Conservation (phyloP, 2,329 filamentous ascomycete species). For the Colletotrichum somersetense region DNA sequence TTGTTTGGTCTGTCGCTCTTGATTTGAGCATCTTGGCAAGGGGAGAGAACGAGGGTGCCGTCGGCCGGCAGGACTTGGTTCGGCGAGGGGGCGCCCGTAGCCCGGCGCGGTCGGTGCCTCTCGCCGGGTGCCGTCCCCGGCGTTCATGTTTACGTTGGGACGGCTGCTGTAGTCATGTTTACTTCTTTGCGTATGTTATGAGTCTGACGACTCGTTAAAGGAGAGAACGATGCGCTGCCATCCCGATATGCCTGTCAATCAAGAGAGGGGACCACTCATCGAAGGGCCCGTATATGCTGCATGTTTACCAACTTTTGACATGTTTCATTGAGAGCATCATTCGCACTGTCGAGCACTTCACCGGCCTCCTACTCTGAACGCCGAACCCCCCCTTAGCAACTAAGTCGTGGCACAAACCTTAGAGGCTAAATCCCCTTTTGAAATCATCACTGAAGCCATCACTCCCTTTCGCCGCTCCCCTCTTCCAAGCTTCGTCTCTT, state of each 20-base stretch:
- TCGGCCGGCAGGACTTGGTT: not conserved
- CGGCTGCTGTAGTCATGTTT: not conserved
- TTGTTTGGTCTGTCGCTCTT: not conserved
- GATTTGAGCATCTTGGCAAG: not conserved
- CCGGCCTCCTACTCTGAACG: too few relatives aligned
- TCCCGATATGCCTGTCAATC: not conserved
- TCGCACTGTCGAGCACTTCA: not conserved
- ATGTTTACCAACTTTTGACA: not conserved
- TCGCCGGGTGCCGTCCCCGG: not conserved
- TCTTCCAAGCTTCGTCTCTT: not conserved
- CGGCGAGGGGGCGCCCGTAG: too few relatives aligned
- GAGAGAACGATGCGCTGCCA: not conserved
- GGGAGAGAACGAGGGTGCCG: not conserved
- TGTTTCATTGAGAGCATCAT: not conserved
- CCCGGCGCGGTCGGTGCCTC: not conserved
- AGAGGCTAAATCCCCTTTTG: not conserved
- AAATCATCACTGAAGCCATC: not conserved
- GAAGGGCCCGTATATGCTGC: too few relatives aligned
- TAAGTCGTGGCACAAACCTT: not conserved
- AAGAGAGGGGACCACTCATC: not conserved
- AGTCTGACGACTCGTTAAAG: not conserved
- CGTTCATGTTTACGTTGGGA: not conserved
- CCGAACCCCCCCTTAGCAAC: not conserved
- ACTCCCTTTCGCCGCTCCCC: too few relatives aligned
- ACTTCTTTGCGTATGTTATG: not conserved